Conservation (phyloP, 129 eudicot species). For the Lactuca sativa region DNA sequence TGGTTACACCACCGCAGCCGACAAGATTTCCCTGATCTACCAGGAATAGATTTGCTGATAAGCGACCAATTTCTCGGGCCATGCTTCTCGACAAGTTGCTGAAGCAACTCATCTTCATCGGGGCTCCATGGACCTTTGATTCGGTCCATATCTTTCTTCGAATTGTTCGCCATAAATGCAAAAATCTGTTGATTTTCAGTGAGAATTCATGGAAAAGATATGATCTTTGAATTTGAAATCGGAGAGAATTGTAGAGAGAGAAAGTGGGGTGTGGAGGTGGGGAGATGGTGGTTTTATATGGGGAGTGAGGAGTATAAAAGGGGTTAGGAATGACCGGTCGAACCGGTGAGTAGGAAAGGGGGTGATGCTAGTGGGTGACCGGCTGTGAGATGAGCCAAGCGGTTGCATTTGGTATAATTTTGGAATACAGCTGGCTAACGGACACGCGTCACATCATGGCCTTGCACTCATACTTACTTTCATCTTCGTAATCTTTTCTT, state of each 20-base stretch:
- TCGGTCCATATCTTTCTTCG: slow-evolving; percentile 60
- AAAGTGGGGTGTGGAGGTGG: slow-evolving; percentile 9
- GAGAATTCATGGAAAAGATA: background rate
- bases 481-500: slow-evolving; percentile 30
- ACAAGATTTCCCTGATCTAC: slow-evolving; percentile 83
- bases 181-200: background rate
- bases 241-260: slow-evolving; percentile 25
- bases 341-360: slow-evolving; percentile 35
- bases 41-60: slow-evolving; percentile 75
- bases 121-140: slow-evolving; percentile 98
- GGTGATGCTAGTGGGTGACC: slow-evolving; percentile 35
- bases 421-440: slow-evolving; percentile 90
- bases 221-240: background rate
- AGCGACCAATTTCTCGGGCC: slow-evolving; percentile 90
- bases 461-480: slow-evolving; percentile 43
- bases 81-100: slow-evolving; percentile 60
- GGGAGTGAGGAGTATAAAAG: slow-evolving; percentile 24
- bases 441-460: slow-evolving; percentile 67
- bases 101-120: slow-evolving; percentile 70
- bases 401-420: slow-evolving; percentile 54
- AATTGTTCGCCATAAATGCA: slow-evolving; percentile 21
- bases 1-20: slow-evolving; percentile 92
- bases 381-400: slow-evolving; percentile 40
- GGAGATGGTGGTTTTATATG: slow-evolving; percentile 29
- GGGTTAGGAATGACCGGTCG: slow-evolving; percentile 47